Evolutionary conservation across 108 stramenopile species (phyloP).

Genomic region (Hondaea fermentalgiana): DNA sequence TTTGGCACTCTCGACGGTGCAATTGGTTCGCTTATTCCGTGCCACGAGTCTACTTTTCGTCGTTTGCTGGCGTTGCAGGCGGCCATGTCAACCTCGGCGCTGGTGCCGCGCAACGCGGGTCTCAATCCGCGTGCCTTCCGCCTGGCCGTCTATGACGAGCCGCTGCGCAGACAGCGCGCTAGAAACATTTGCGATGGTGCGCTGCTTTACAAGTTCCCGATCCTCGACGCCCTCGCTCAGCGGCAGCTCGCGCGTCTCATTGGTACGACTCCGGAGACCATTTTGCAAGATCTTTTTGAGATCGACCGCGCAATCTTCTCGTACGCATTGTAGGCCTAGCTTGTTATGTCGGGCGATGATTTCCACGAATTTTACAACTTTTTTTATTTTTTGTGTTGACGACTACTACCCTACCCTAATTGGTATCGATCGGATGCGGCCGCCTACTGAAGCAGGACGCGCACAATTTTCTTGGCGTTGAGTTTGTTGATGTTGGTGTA

Average conservation of each 20-base stretch:
- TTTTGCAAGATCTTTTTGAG: neutral
- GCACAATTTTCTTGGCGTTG: conserved; percentile 67
- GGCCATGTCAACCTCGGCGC: neutral
- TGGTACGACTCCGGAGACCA: neutral
- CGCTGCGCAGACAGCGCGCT: neutral
- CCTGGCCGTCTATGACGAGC: neutral
- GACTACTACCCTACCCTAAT: too few relatives aligned
- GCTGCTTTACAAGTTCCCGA: neutral
- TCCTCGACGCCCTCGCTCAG: neutral
- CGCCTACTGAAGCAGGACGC: conserved; percentile 59
- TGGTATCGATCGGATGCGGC: too few relatives aligned
- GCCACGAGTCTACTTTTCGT: neutral
- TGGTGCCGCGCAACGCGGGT: neutral
- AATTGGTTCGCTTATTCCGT: neutral
- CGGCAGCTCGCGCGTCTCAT: conserved; percentile 10
- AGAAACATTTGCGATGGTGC: neutral
- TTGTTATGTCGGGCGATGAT: too few relatives aligned
- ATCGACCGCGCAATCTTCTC: neutral
- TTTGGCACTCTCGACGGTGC: neutral
- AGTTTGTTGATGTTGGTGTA: conserved; percentile 88
- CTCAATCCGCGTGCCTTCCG: neutral
- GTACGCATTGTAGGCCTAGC: neutral
- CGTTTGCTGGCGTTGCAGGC: neutral
- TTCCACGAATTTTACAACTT: too few relatives aligned
- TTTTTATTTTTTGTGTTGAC: too few relatives aligned